Base-by-base conservation (phyloP, 2,329 filamentous ascomycete genomes). In the Neodidymelliopsis sp. region DNA sequence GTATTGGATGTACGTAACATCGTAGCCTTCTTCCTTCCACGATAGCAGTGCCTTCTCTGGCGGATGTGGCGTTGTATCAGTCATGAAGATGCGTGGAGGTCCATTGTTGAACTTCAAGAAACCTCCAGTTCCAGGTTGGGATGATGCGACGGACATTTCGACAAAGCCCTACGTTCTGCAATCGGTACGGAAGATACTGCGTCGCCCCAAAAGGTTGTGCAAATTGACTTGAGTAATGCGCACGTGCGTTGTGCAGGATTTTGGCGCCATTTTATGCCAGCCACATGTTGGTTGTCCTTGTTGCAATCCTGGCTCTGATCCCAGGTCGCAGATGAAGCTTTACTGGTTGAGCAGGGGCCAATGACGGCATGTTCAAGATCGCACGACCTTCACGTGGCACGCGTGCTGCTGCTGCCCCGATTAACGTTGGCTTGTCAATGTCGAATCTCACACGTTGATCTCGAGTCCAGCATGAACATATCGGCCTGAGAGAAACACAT, bases 21-120 rank as follows among this genome's bases (percentile, higher is more conserved):
- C 65, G 66, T 73, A 79, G 47, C 75, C 73, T 61, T 78, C 75
- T 49, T 75, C 69, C 53, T 66, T 65, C 60, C 75, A 73, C 34
- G 74, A 64, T 8, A 74, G 57, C 12, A 78, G 54, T 4, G 71
- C 63, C n/a, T 61, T 58, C 16, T 66, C 60, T 24, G 76, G 72
- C 37, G 75, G 73, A 28, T 73, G 65, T 3, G 67, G 57, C 27
- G 71, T 66, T 16, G 73, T 59, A 39, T 70, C 65, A 4, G 74
- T 74, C n/a, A 78, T 59, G 53, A 69, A 73, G 5, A 78, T 55
- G 35, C 66, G 69, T 7, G 71, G 70, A 3, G 70, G 63, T 8
- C 54, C 57, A n/a, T 55, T 62, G 54, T 73, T 71, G 67, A 74
- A 74, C 24, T 57, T 62, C 2, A 74, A 60, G 60, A 74, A 74